A percentile compares a stretch with the other conserved stretches of the same genome.
These are phyloP conservation scores for Zalaria sp. DNA, from an alignment of 2,329 filamentous ascomycete genomes.

Conservation along the genomic window DNA sequence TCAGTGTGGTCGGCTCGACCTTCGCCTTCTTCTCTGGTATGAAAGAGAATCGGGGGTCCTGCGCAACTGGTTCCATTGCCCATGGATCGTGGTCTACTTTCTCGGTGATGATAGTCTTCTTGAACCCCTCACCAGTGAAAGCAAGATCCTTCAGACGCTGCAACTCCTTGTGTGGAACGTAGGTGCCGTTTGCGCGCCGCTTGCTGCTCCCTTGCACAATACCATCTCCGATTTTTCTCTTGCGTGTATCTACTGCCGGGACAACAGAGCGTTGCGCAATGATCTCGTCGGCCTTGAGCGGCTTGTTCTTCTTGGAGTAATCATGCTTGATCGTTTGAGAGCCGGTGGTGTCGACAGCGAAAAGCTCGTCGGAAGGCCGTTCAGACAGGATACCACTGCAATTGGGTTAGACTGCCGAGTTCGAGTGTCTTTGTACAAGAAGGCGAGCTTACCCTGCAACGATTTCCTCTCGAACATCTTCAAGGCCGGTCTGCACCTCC, in stretches of 20 bases:
- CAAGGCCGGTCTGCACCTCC: constrained; percentile 69
- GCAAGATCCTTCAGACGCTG: constrained; percentile 65
- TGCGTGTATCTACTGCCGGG: constrained; percentile 63
- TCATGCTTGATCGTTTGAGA: constrained; percentile 52
- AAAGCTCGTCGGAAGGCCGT: constrained; percentile 69
- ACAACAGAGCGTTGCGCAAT: constrained; percentile 72
- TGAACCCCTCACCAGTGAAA: constrained; percentile 47
- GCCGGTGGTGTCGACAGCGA: constrained; percentile 65
- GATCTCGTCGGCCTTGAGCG: constrained; percentile 82
- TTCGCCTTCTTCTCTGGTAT: constrained; percentile 46
- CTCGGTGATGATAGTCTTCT: constrained; percentile 35
- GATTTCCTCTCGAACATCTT: constrained; percentile 74
- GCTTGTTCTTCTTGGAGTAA: constrained; percentile 56
- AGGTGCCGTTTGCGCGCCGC: constrained; percentile 59
- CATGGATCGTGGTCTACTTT: constrained; percentile 63
- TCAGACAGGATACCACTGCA: constrained; percentile 72
- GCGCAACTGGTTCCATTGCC: constrained; percentile 38
- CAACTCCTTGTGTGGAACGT: constrained; percentile 71
- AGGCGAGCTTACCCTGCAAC: constrained; percentile 57
- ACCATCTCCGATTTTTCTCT: constrained; percentile 58
- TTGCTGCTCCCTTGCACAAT: constrained; percentile 55
- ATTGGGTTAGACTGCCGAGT: not conserved
- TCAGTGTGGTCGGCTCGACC: constrained; percentile 61
- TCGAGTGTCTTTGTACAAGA: not conserved
- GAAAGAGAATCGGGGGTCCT: constrained; percentile 47